Evolutionary conservation across 2,329 filamentous ascomycete species (phyloP).

Genomic region (Cladophialophora bantiana): DNA sequence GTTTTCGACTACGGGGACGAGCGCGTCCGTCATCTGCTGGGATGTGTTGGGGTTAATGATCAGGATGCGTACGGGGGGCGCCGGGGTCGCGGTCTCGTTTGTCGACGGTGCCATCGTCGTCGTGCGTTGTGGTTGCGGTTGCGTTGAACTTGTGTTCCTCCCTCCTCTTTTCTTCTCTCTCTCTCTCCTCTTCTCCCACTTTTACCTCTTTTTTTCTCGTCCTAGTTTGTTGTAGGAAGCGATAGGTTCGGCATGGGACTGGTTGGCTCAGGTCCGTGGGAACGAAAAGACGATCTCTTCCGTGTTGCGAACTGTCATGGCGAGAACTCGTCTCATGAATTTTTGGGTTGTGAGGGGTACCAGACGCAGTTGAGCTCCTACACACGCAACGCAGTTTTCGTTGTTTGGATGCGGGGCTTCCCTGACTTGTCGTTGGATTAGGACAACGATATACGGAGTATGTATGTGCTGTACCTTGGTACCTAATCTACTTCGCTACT

Average conservation of each 20-base stretch:
- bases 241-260: not conserved
- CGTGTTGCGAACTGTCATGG: not conserved
- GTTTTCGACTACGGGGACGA: constrained; percentile 50
- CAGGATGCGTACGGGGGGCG: constrained; percentile 42
- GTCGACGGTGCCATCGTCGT: not conserved
- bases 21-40: constrained; percentile 52
- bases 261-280: not conserved
- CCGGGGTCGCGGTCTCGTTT: not conserved
- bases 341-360: not conserved
- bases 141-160: not conserved
- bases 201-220: not conserved
- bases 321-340: not conserved
- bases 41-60: constrained; percentile 57
- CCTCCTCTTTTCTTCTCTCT: not conserved
- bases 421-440: not conserved
- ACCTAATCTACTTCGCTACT: too few relatives aligned
- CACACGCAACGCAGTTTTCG: not conserved
- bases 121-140: not conserved
- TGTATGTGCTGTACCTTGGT: too few relatives aligned
- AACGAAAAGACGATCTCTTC: not conserved
- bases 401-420: not conserved
- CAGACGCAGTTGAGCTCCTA: not conserved
- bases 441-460: not conserved
- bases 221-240: not conserved
- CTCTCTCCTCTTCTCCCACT: not conserved